Base-by-base conservation (phyloP, 768 basidiomycete genomes). In the Leccinum obscurum region DNA sequence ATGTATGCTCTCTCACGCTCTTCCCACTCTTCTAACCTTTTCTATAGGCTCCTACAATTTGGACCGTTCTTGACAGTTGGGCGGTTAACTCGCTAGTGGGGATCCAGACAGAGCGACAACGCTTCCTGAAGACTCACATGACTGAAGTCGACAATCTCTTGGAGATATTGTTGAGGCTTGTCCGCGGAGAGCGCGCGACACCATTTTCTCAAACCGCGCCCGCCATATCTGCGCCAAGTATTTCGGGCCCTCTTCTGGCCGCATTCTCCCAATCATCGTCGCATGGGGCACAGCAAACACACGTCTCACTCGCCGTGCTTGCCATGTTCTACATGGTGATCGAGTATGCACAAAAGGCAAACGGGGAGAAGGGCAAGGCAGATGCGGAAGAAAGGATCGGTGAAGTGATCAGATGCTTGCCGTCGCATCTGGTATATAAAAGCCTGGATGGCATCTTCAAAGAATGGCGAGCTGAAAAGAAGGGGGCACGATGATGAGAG, bases 371-470 rank as follows among this genome's bases (percentile, higher is more conserved):
- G 73, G 89, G 88, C 14, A 88, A 86, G 72, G 70, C 61, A 6
- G 89, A 92, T 72, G 87, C 88, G 2, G 89, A 93, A 72, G 85
- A 85, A 64, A 82, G 84, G 60, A 80, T 93, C 35, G 89, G 91
- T 17, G 95, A 98, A 76, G 92, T 99, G 65, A 89, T 99, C 61
- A 82, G 93, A 68, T 89, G 86, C 70, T 71, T 99, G 63, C 96
- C 97, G 34, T 86, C 87, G 32, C 89, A 93, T 71, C 78, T 96
- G 65, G 83, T 95, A 62, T 91, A 92, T 77, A 92, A 92, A 77
- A 92, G 91, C 69, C 74, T 98, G 72, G 97, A 99, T 75, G 91
- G 92, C 32, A 91, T 98, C 68, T 98, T 95, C 78, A 92, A 92
- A 71, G 94, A 96, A 71, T 93, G 91, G 91, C 80, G 86, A 69